phyloP scores from a whole-genome alignment of 2,329 filamentous ascomycete species.

The Fusarium domesticum region DNA sequence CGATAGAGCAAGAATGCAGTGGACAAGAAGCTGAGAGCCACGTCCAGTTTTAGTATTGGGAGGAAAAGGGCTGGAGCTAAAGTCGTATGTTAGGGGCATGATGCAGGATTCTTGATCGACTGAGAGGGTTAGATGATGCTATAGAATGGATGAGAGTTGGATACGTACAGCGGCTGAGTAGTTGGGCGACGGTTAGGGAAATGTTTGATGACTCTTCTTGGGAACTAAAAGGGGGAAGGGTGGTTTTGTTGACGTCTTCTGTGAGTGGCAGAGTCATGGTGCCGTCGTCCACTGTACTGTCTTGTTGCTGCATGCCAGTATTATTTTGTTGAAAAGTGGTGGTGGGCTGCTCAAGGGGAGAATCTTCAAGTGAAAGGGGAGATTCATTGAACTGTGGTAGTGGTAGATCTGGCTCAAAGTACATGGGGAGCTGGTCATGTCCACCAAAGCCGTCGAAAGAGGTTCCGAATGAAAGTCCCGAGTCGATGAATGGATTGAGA shows the following conservation, averaged over 20 bases:
- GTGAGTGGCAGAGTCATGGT: not conserved
- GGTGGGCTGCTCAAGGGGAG: too few relatives aligned
- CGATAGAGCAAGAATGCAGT: constrained; percentile 32
- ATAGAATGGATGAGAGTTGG: not conserved
- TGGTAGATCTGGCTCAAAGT: constrained; percentile 7
- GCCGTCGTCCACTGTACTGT: not conserved
- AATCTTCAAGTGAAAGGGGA: not conserved
- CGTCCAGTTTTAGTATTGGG: constrained; percentile 20
- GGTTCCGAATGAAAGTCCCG: not conserved
- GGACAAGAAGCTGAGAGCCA: constrained; percentile 30
- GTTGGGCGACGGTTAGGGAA: constrained; percentile 1
- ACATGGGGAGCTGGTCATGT: constrained; percentile 4
- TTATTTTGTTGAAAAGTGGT: not conserved
- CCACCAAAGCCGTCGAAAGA: constrained; percentile 1
- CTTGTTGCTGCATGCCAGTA: not conserved
- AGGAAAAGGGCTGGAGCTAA: constrained; percentile 34
- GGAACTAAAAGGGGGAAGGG: not conserved
- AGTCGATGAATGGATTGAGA: constrained; percentile 13
- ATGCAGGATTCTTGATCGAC: constrained; percentile 36
- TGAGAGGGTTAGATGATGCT: constrained; percentile 3
- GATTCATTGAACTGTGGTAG: constrained; percentile 2
- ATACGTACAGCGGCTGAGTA: constrained; percentile 7
- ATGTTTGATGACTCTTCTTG: constrained; percentile 4
- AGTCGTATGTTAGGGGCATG: constrained; percentile 33
- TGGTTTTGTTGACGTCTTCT: not conserved